Evolutionary conservation across 2,329 filamentous ascomycete genomes (phyloP), one percentile per base, ranked within the genome.

Genomic region (Apiospora sp.): DNA sequence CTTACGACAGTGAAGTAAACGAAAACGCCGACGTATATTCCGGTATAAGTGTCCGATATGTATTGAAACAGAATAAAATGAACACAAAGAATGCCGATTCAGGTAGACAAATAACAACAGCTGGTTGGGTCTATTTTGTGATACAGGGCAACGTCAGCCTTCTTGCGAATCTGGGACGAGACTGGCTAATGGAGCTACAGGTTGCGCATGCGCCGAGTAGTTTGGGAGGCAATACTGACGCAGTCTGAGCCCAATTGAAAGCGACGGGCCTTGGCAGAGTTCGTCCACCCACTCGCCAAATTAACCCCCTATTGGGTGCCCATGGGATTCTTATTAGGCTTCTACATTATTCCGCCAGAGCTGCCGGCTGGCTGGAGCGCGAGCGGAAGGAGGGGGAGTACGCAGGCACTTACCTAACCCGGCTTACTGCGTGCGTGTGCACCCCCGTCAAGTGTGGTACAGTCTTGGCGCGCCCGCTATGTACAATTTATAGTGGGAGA

Each of bases 101-200:
- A 58, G 27, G 54, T 58, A 58, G 54, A 58, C 27, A 34, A 58
- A 58, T 58, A 22, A 30, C 51, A 14, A n/a, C 51, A 30, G 27
- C 27, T 30, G 51, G 51, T 58, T 34, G 51, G 51, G 24, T 8
- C 10, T 58, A 22, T 5, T 16, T 10, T 61, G 51, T 46, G 67
- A 30, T 64, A 51, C 37, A 30, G 43, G 61, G 71, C 71, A 70
- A 72, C 71, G 71, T 72, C 71, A 72, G 71, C 71, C 51, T 72
- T 67, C 54, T 51, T 67, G 51, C 27, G 51, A 72, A 44, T 37
- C 68, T 49, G 68, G 44, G 67, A 68, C 27, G 51, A 64, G 51
- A 64, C 41, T 64, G 58, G 34, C 58, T 64, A n/a, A 41, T 13
- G 34, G 10, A 41, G 34, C 58, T 64, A 22, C 58, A 44, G 48